These are phyloP conservation scores for Pestalotiopsis sp. DNA, from an alignment of 2,329 filamentous ascomycete species.

Conservation along the genomic window DNA sequence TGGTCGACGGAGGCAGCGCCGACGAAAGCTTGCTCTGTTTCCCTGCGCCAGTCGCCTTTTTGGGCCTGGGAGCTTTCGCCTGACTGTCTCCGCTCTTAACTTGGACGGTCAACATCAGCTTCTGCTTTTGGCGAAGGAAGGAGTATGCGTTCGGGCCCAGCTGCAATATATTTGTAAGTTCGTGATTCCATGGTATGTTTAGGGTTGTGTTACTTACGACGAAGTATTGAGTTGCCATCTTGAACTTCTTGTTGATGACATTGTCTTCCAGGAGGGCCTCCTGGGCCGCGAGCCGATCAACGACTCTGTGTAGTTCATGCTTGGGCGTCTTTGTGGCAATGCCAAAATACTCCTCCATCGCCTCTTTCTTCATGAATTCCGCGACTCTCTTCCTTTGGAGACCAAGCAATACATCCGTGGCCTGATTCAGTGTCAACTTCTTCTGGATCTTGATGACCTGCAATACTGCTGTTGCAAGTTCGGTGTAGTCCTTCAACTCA, in stretches of 20 bases:
- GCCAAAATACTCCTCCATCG: conserved; percentile 63
- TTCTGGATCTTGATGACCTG: conserved; percentile 64
- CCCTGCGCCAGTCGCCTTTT: conserved; percentile 37
- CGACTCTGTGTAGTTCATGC: conserved; percentile 81
- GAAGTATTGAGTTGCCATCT: conserved; percentile 77
- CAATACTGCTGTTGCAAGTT: conserved; percentile 72
- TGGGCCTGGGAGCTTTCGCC: conserved; percentile 25
- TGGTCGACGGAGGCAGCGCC: conserved; percentile 40
- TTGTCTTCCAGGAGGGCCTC: conserved; percentile 75
- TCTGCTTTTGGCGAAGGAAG: conserved; percentile 48
- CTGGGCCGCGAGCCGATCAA: conserved; percentile 74
- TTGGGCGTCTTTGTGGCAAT: conserved; percentile 70
- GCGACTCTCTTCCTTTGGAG: conserved; percentile 59
- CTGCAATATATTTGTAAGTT: conserved; percentile 19
- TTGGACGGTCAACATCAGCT: conserved; percentile 43
- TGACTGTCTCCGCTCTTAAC: conserved; percentile 38
- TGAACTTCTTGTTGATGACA: conserved; percentile 58
- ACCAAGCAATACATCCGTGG: conserved; percentile 82
- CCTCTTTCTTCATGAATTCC: conserved; percentile 39
- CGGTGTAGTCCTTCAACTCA: conserved; percentile 75
- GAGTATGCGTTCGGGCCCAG: conserved; percentile 42
- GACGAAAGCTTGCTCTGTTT: conserved; percentile 32
- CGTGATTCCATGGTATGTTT: no score
- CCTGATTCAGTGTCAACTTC: conserved; percentile 75
- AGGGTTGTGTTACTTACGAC: conserved; percentile 48